These are phyloP conservation scores for Colletotrichum tropicale DNA, from an alignment of 2,329 filamentous ascomycete genomes.

Conservation along the genomic window DNA sequence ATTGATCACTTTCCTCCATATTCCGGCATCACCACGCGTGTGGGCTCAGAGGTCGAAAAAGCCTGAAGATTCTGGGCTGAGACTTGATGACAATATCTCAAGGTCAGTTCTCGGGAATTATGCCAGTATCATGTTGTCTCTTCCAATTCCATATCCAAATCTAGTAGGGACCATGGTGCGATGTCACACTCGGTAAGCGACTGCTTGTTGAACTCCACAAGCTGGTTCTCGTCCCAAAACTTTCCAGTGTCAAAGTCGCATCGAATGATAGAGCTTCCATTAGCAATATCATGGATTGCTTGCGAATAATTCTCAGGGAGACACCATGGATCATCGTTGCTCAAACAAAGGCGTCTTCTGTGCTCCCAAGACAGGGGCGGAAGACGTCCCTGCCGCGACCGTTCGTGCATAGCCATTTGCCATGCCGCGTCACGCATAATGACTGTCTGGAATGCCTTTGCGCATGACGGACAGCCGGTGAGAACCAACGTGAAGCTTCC, in stretches of 20 bases:
- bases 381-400: neutral
- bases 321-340: neutral
- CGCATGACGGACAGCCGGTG: neutral
- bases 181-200: neutral
- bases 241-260: neutral
- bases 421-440: neutral
- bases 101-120: neutral
- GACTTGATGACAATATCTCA: neutral
- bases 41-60: neutral
- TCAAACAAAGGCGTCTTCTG: too few species aligned
- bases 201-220: neutral
- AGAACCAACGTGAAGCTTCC: neutral
- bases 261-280: neutral
- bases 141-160: neutral
- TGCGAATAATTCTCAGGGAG: neutral
- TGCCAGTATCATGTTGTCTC: neutral
- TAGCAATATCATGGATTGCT: neutral
- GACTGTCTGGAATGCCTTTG: neutral
- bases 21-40: too few species aligned
- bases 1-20: neutral
- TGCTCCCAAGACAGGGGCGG: too few species aligned
- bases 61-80: neutral
- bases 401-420: neutral
- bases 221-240: neutral
- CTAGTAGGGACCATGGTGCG: neutral